A percentile compares a stretch with the other conserved stretches of the same genome.
Conservation (phyloP, 2,329 filamentous ascomycete species). For the Colletotrichum sojae region DNA sequence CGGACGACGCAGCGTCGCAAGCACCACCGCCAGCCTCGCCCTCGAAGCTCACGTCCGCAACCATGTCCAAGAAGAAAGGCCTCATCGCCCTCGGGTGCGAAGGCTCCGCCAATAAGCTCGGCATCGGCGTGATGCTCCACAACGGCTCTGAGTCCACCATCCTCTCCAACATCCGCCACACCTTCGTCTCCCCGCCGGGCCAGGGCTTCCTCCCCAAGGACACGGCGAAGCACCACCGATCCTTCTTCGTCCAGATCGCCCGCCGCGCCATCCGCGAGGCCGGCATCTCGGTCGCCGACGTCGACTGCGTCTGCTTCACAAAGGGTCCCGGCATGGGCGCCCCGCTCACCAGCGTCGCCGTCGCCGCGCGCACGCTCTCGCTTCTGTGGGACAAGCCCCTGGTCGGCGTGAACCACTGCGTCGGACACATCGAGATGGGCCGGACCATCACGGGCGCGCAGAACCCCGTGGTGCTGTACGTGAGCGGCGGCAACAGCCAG, state of each 20-base stretch:
- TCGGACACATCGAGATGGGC: constrained; percentile 99
- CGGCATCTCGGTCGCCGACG: constrained; percentile 70
- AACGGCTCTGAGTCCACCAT: constrained; percentile 72
- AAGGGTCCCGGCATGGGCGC: constrained; percentile 97
- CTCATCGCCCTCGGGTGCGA: constrained; percentile 75
- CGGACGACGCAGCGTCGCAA: background rate
- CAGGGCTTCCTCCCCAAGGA: constrained; percentile 97
- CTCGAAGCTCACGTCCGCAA: constrained; percentile 38
- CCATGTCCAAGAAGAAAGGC: constrained; percentile 53
- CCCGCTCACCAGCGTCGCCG: constrained; percentile 86
- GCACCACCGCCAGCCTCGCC: constrained; percentile 4
- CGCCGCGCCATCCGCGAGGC: constrained; percentile 84
- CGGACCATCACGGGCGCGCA: constrained; percentile 89
- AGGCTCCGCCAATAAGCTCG: constrained; percentile 98
- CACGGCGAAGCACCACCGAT: constrained; percentile 91
- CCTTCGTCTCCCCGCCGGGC: constrained; percentile 91
- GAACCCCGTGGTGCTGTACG: constrained; percentile 96
- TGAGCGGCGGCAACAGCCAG: constrained; percentile 96
- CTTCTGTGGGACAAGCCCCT: constrained; percentile 91
- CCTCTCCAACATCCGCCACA: constrained; percentile 95
- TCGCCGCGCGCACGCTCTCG: constrained; percentile 85
- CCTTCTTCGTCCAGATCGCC: constrained; percentile 86
- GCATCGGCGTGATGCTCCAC: constrained; percentile 92
- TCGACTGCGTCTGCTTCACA: constrained; percentile 96
- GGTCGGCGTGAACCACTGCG: constrained; percentile 97